Base-by-base conservation (phyloP, 331 rosid genomes). In the Rosa hybrid region DNA sequence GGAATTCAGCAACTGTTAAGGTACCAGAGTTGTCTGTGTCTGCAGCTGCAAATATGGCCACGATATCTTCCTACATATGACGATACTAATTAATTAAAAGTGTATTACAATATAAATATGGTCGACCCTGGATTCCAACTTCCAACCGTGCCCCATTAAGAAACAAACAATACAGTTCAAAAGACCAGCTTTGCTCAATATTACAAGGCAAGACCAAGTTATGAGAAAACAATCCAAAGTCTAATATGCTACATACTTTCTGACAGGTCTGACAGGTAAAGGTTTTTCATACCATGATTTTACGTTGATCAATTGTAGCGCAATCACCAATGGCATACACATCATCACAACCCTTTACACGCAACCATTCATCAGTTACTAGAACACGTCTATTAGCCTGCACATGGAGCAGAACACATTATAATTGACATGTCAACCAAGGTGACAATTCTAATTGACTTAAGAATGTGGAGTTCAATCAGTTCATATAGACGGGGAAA, bases 291-390 rank as follows among this genome's bases (percentile, higher is more conserved):
- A 95, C 99, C 99, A 82, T 91, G 86, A 95, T 79, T 91, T 89
- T 93, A 50, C 98, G 97, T 83, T 95, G 99, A 83, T 81, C 83
- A 65, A 95, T 89, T 21, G 98, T 78, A 71, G 97, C 91, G 79
- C 99, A 95, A 77, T 95, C 99, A 83, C 99, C 99, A 82, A 93
- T 81, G 74, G 97, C 98, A 80, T 90, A 95, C 71, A 86, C 97
- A 82, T 83, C 48, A 77, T 86, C 89, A 80, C 90, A 84, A 53
- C 92, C 99, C 77, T 84, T 88, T 59, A 95, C 99, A 44, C 89
- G 90, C 86, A 95, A 81, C 99, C 99, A 95, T 80, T 95, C 99
- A 81, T 95, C 80, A 53, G 98, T 90, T 60, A 82, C 90, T 73
- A 95, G 91, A 80, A 88, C 86, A 62, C 83, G 96, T 80, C 97